phyloP scores from a whole-genome alignment of 1,284 basidiomycete genomes.

The Mycena sp. region DNA sequence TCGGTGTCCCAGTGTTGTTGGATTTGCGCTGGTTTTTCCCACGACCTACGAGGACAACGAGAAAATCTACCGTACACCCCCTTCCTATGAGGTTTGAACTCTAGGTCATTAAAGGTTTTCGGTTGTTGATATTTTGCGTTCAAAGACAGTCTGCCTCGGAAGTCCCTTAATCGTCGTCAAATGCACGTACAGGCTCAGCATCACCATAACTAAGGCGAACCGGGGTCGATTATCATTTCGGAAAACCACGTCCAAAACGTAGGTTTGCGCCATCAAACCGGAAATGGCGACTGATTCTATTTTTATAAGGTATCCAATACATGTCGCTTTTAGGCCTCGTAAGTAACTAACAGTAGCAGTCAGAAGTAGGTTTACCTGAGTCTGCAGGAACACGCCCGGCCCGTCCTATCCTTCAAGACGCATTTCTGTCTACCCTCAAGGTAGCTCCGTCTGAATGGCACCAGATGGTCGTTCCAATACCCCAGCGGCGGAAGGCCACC shows the following conservation, averaged over 20 bases:
- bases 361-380: slow-evolving; percentile 18
- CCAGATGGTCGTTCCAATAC: slow-evolving; percentile 51
- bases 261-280: slow-evolving; percentile 25
- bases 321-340: slow-evolving; percentile 46
- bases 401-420: slow-evolving; percentile 41
- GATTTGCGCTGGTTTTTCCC: slow-evolving; percentile 55
- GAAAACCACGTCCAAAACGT: slow-evolving; percentile 48
- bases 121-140: background rate
- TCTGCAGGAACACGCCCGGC: slow-evolving; percentile 26
- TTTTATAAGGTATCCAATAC: slow-evolving; percentile 39
- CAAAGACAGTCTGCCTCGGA: slow-evolving; percentile 45
- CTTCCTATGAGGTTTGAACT: slow-evolving; percentile 49
- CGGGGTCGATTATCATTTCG: slow-evolving; percentile 46
- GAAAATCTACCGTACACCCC: slow-evolving; percentile 50
- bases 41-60: slow-evolving; percentile 46
- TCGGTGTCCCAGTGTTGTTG: slow-evolving; percentile 52
- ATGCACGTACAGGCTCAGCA: slow-evolving; percentile 50
- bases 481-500: slow-evolving; percentile 41
- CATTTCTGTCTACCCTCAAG: slow-evolving; percentile 56
- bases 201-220: slow-evolving; percentile 47
- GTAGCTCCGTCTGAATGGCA: slow-evolving; percentile 58
- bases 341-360: slow-evolving; percentile 38
- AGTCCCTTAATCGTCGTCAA: slow-evolving; percentile 49
- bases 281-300: background rate
- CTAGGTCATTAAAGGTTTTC: background rate